Conservation (phyloP, 73 alveolate genomes). For the Chromera velia region DNA sequence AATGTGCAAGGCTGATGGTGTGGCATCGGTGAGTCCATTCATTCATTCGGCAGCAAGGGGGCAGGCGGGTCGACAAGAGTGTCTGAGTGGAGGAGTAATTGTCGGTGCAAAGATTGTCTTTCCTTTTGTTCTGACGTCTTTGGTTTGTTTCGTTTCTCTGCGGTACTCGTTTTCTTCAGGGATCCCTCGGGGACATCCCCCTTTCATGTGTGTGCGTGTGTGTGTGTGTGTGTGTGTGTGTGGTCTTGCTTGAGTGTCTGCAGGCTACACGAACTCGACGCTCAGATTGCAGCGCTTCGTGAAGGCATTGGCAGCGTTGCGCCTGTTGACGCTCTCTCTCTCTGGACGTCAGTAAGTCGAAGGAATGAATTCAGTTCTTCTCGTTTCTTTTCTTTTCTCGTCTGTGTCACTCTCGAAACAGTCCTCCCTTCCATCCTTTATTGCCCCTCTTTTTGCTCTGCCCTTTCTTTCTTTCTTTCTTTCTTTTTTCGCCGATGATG, state of each 20-base stretch:
- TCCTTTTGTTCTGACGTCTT: slow-evolving; percentile 53
- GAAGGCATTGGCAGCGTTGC: slow-evolving; percentile 73
- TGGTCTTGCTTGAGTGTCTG: slow-evolving; percentile 59
- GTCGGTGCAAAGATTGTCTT: slow-evolving; percentile 57
- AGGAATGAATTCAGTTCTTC: too few species aligned
- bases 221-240: too few species aligned
- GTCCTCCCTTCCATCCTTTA: too few species aligned
- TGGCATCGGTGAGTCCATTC: too few species aligned
- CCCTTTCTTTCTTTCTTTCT: too few species aligned
- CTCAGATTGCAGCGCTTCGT: slow-evolving; percentile 68
- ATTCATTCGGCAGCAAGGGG: too few species aligned
- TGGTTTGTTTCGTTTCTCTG: slow-evolving; percentile 64
- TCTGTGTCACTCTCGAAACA: too few species aligned
- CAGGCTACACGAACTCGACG: slow-evolving; percentile 69
- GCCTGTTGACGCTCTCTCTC: slow-evolving; percentile 60
- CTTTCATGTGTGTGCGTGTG: slow-evolving; percentile 44
- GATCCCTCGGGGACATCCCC: slow-evolving; percentile 60
- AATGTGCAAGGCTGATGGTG: slow-evolving; percentile 64
- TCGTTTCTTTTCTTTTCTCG: too few species aligned
- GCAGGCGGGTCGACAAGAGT: slow-evolving; percentile 64
- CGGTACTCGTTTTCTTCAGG: slow-evolving; percentile 73
- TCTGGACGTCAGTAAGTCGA: too few species aligned
- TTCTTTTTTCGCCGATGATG: too few species aligned
- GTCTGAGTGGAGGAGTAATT: slow-evolving; percentile 26
- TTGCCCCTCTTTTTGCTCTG: too few species aligned